phyloP scores from a whole-genome alignment of 2,329 filamentous ascomycete genomes.

The Neopestalotiopsis rosae region DNA sequence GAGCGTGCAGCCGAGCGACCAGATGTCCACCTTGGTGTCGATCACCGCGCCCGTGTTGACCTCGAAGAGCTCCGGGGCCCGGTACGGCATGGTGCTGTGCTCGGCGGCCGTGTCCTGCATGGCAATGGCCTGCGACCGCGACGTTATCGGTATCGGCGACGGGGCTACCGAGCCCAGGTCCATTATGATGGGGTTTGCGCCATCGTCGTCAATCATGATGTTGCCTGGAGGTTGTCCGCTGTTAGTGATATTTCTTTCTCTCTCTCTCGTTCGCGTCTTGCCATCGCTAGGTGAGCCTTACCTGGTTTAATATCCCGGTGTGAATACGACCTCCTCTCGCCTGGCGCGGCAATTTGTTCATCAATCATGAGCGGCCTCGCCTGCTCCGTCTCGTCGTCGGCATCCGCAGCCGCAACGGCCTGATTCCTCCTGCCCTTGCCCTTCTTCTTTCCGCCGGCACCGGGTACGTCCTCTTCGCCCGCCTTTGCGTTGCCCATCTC shows the following conservation, averaged over 20 bases:
- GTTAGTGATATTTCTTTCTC: not conserved
- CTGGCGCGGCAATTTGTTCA: slow-evolving; percentile 73
- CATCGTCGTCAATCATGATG: slow-evolving; percentile 97
- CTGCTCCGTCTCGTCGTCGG: slow-evolving; percentile 75
- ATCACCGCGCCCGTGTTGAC: slow-evolving; percentile 91
- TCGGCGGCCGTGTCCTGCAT: slow-evolving; percentile 95
- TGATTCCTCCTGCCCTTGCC: slow-evolving; percentile 43
- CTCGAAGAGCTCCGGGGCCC: slow-evolving; percentile 96
- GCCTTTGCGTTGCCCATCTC: slow-evolving; percentile 51
- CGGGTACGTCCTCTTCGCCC: slow-evolving; percentile 46
- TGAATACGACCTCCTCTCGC: slow-evolving; percentile 80
- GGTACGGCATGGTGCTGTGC: slow-evolving; percentile 98
- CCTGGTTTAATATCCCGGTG: slow-evolving; percentile 98
- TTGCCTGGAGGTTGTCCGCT: slow-evolving; percentile 60
- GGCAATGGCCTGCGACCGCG: slow-evolving; percentile 85
- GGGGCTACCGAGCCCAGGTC: slow-evolving; percentile 91
- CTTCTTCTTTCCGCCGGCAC: slow-evolving; percentile 31
- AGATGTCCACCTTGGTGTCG: slow-evolving; percentile 97
- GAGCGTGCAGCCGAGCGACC: slow-evolving; percentile 96
- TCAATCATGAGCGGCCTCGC: slow-evolving; percentile 83
- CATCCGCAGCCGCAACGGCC: slow-evolving; percentile 54
- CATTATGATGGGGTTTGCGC: slow-evolving; percentile 91
- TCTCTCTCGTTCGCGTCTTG: not conserved
- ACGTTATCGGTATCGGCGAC: slow-evolving; percentile 87
- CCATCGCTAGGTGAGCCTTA: slow-evolving; percentile 44